Conservation (phyloP, 345 rosid genomes). For the Ricinus communis region DNA sequence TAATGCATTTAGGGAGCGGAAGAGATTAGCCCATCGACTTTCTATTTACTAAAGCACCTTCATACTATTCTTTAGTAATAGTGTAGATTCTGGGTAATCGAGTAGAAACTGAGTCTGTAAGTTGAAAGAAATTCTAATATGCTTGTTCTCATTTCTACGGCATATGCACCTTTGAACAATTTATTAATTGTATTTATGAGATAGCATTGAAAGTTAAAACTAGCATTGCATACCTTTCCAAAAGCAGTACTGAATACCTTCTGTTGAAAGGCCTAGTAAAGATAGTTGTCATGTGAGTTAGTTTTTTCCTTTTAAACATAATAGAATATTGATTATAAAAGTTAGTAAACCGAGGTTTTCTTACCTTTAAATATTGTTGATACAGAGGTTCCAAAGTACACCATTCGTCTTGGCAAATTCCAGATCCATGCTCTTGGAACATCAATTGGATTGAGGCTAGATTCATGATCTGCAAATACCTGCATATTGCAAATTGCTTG, state of each 20-base stretch:
- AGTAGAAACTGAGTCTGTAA: neutral
- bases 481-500: constrained; percentile 19
- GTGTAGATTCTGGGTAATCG: neutral
- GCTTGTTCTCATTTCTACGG: neutral
- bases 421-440: constrained; percentile 82
- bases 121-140: neutral
- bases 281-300: constrained; percentile 10
- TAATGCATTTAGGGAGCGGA: neutral
- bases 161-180: neutral
- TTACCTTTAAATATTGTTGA: constrained; percentile 89
- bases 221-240: constrained; percentile 70
- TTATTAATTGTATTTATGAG: neutral
- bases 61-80: neutral
- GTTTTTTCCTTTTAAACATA: neutral
- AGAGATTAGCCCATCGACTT: neutral
- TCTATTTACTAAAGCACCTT: neutral
- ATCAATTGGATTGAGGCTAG: constrained; percentile 71
- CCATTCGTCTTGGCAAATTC: constrained; percentile 74
- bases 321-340: neutral
- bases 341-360: neutral
- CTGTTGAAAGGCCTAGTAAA: constrained; percentile 69
- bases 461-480: constrained; percentile 94
- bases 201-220: neutral
- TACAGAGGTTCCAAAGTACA: constrained; percentile 89
- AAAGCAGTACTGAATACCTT: constrained; percentile 82